Evolutionary conservation across 2,329 filamentous ascomycete species (phyloP), one percentile per base, ranked within the genome.

Genomic region (Aureobasidium sp.): DNA sequence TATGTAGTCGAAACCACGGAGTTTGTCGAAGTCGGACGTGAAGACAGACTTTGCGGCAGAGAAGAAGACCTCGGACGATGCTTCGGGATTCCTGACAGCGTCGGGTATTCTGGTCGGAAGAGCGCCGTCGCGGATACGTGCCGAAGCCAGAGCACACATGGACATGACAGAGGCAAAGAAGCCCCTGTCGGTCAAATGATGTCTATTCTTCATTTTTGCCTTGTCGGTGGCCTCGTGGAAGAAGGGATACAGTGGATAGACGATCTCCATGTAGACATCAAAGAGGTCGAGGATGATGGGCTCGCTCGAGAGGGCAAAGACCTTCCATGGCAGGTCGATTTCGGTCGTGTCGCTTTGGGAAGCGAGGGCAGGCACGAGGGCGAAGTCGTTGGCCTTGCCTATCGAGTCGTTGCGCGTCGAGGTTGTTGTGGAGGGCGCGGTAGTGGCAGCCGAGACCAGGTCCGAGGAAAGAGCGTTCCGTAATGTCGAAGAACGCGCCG

Each of bases 191-290:
- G 64, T 69, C 7, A 76, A 70, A 66, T 82, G 77, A n/a, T 81
- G 74, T 19, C 72, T 71, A 14, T 72, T 68, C 7, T 73, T 66
- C n/a, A 81, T 68, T 47, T 72, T 73, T 11, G 73, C 67, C 29
- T 74, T 68, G 47, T 79, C 73, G 19, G 75, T 77, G n/a, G 73
- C 73, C 39, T 74, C 74, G 66, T 82, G 78, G 65, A 82, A 82
- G 29, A 82, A 70, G 5, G 80, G 80, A 63, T 81, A 61, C 53
- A 82, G 77, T 1, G 80, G 80, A 68, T 82, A 82, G n/a, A 81
- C 76, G 47, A 80, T 75, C 62, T 81, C 77, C 68, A 80, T 79
- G 70, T 81, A 82, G 17, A 82, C 71, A 17, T 79, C 74, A 27
- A 80, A 71, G 17, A 80, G 69, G 67, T 75, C 71, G 56, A 73